Evolutionary conservation across 805 yeast species (phyloP), one percentile per base, ranked within the genome.

Genomic region (Alloascoidea africana): DNA sequence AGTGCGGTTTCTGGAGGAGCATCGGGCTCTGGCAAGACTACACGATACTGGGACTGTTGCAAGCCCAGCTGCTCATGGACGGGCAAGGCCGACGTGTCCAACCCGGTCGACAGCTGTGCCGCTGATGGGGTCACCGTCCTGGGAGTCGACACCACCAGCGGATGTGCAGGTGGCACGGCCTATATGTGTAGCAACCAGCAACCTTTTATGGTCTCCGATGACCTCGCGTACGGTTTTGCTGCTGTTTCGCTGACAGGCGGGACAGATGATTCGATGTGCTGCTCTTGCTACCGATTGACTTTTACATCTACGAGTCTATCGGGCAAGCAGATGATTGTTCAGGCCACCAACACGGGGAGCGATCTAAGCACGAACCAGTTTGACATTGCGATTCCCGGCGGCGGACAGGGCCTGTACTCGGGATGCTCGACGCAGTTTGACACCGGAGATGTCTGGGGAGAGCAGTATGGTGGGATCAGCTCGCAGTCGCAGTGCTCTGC

Each of bases 11-110:
- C n/a, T 14, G 39, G 39, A 4, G 39, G 39, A 4, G 15, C 17
- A 14, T 34, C 39, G 15, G 39, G 39, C 8, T 15, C 14, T 34
- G 39, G 39, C 13, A 5, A 15, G 4, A 36, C 39, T 13, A 36
- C 39, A 4, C n/a, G 39, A 36, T 36, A 23, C 35, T 36, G 39
- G 39, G 39, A 36, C 14, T 36, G 39, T 33, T 36, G 39, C 37
- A 36, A 36, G 37, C 39, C 39, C 16, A 15, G 19, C 15, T 36
- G 39, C 15, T 34, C 39, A 5, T 36, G 39, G 39, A 17, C 39
- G 14, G 39, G 39, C 5, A 36, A 36, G 36, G 38, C 39, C 13
- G n/a, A 16, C n/a, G 39, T 36, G 16, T 4, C 32, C 5, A 5
- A 36, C 11, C 39, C 39, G 6, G 39, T 36, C 13, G 18, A 5